Conservation (phyloP, 495 filamentous ascomycete species). For the Neurospora sp. region DNA sequence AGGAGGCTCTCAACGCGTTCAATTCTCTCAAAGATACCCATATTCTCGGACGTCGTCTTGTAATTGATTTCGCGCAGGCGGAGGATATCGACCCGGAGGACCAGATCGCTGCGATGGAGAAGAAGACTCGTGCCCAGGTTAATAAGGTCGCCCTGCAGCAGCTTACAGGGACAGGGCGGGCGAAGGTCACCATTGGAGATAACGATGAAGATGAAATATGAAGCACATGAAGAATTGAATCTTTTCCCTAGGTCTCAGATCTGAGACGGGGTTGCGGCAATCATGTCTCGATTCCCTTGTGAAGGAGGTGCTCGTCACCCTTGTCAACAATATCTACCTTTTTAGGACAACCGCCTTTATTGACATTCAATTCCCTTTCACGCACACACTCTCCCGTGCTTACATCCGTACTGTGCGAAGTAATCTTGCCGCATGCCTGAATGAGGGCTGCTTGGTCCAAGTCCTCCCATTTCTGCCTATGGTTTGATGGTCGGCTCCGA, state of each 20-base stretch:
- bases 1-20: conserved; percentile 90
- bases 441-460: conserved; percentile 3
- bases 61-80: conserved; percentile 79
- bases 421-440: conserved; percentile 21
- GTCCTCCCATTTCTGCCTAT: background rate
- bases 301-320: conserved; percentile 10
- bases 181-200: conserved; percentile 76
- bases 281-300: conserved; percentile 17
- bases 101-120: conserved; percentile 90
- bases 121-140: conserved; percentile 80
- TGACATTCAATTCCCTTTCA: conserved; percentile 9
- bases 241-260: conserved; percentile 10
- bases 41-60: conserved; percentile 76
- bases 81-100: conserved; percentile 87
- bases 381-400: background rate
- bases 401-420: conserved; percentile 10
- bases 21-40: conserved; percentile 86
- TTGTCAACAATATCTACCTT: conserved; percentile 1
- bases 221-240: conserved; percentile 13
- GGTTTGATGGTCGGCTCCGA: background rate
- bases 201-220: conserved; percentile 52
- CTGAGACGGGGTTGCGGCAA: background rate
- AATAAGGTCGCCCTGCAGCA: conserved; percentile 82
- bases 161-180: conserved; percentile 71
- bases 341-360: conserved; percentile 10